Evolutionary conservation across 108 stramenopile genomes (phyloP).

Genomic region (Fragilaria crotonensis): DNA sequence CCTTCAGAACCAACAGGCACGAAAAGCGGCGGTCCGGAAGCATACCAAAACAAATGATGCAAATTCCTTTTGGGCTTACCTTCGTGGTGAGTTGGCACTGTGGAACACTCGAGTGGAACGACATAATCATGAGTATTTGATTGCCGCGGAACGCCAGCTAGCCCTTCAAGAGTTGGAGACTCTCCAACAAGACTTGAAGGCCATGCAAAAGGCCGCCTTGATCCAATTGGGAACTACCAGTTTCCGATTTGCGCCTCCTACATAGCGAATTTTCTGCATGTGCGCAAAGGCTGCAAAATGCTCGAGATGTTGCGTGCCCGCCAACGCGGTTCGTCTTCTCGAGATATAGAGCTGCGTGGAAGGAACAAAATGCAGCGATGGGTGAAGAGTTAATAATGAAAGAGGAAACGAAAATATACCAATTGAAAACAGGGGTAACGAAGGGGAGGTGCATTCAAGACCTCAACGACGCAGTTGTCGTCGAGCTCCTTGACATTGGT

Average conservation of each 20-base stretch:
- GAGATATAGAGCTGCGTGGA: conserved; percentile 28
- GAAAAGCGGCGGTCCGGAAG: not conserved
- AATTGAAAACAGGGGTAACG: not conserved
- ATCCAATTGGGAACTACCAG: conserved; percentile 11
- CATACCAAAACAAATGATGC: not conserved
- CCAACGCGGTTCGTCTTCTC: conserved; percentile 22
- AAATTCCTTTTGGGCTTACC: not conserved
- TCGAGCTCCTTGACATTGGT: not conserved
- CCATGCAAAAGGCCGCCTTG: conserved; percentile 12
- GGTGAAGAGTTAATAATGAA: not conserved
- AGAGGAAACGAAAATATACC: not conserved
- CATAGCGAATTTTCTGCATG: conserved; percentile 17
- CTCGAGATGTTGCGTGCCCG: conserved; percentile 3
- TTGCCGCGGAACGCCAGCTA: not conserved
- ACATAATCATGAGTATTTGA: not conserved
- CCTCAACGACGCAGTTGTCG: not conserved
- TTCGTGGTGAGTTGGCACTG: not conserved
- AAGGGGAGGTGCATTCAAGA: not conserved
- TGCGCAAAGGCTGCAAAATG: conserved; percentile 2
- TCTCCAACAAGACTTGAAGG: conserved; percentile 14
- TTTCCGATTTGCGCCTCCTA: conserved; percentile 15
- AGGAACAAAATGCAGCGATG: not conserved
- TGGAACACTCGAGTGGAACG: conserved; percentile 1
- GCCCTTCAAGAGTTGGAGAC: conserved; percentile 1
- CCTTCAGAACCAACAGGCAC: not conserved